Evolutionary conservation across 768 basidiomycete species (phyloP).

Genomic region (Boletus sp.): DNA sequence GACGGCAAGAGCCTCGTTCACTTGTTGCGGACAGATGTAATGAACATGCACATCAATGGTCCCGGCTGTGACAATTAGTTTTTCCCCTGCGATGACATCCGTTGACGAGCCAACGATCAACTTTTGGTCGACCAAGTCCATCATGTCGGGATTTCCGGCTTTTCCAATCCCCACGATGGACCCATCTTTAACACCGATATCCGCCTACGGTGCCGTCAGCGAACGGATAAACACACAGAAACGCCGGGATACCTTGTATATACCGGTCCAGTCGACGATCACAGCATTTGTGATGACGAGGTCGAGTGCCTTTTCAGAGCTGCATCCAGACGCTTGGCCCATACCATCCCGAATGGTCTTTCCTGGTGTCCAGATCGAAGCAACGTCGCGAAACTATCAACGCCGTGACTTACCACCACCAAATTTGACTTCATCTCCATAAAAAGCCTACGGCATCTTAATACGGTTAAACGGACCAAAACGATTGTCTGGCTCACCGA

Average conservation of each 20-base stretch:
- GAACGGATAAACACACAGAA: not conserved
- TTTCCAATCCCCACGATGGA: conserved; percentile 90
- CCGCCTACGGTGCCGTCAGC: conserved; percentile 57
- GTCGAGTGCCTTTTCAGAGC: conserved; percentile 71
- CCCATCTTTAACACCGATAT: conserved; percentile 88
- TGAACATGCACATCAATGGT: conserved; percentile 91
- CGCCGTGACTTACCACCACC: conserved; percentile 67
- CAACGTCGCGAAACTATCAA: not conserved
- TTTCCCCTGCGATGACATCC: conserved; percentile 95
- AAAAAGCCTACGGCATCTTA: conserved; percentile 57
- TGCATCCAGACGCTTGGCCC: conserved; percentile 83
- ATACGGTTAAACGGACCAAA: not conserved
- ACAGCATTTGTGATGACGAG: conserved; percentile 94
- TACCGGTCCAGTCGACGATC: conserved; percentile 92
- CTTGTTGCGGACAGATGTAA: conserved; percentile 94
- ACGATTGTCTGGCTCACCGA: conserved; percentile 41
- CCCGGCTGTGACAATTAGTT: conserved; percentile 91
- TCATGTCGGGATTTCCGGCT: conserved; percentile 93
- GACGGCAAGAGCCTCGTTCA: conserved; percentile 76
- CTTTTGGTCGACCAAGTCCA: conserved; percentile 69
- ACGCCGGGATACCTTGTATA: conserved; percentile 69
- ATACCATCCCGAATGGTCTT: conserved; percentile 96
- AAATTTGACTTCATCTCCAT: conserved; percentile 98
- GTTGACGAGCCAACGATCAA: conserved; percentile 89
- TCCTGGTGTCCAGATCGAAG: conserved; percentile 42